A percentile compares a stretch with the other conserved stretches of the same genome.
These are phyloP conservation scores for Colletotrichum liriopes DNA, from an alignment of 2,329 filamentous ascomycete genomes.

Conservation along the genomic window DNA sequence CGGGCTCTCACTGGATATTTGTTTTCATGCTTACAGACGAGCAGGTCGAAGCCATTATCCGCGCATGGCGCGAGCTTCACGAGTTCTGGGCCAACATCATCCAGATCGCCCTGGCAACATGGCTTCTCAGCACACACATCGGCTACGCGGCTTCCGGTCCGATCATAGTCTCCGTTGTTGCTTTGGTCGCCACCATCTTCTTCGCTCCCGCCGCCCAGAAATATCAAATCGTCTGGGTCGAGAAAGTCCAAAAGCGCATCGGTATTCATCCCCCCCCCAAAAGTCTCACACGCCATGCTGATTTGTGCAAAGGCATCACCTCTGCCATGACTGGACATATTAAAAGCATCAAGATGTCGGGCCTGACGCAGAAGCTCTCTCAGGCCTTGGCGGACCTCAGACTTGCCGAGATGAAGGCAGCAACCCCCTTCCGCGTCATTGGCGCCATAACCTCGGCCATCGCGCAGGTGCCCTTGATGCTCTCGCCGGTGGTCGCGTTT, in stretches of 20 bases:
- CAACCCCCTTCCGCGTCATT: constrained; percentile 51
- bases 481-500: constrained; percentile 41
- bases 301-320: constrained; percentile 54
- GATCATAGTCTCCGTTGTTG: constrained; percentile 50
- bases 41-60: constrained; percentile 56
- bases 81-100: constrained; percentile 56
- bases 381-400: constrained; percentile 44
- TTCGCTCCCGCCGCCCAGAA: constrained; percentile 49
- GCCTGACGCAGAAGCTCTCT: constrained; percentile 59
- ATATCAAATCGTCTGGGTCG: constrained; percentile 59
- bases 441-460: constrained; percentile 54
- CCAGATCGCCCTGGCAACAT: constrained; percentile 53
- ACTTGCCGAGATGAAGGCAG: constrained; percentile 45
- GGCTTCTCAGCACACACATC: constrained; percentile 53
- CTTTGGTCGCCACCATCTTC: constrained; percentile 48
- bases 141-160: constrained; percentile 54
- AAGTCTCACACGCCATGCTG: background rate
- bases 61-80: constrained; percentile 54
- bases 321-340: constrained; percentile 64
- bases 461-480: constrained; percentile 49
- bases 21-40: background rate
- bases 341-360: constrained; percentile 67
- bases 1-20: background rate
- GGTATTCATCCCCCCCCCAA: constrained; percentile 54
- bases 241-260: constrained; percentile 65